Evolutionary conservation across 805 yeast species (phyloP), one percentile per base, ranked within the genome.

Genomic region (Metschnikowia gruessii): DNA sequence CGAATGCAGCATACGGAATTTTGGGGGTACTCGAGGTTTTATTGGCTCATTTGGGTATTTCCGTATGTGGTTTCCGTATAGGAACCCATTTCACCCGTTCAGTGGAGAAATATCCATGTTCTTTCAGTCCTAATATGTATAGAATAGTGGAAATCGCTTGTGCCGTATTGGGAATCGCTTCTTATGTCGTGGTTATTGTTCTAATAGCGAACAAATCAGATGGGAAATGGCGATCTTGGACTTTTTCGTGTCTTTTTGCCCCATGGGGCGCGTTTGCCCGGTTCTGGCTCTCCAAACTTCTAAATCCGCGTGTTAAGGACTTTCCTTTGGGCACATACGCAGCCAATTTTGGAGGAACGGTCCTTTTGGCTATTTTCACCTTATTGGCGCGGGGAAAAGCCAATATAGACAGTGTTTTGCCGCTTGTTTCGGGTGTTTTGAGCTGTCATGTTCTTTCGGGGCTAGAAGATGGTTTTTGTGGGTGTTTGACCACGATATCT

Each of bases 1-100:
- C 87, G 1, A 85, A 81, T 50, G 68, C 79, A 7, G 96, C 87
- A 0, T 88, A 87, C 61, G 95, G 95, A 0, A 78, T 86, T 2
- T 82, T 87, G 83, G 87, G 83, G 48, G 84, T 81, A 43, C 62
- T 85, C 18, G 77, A 90, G 1, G 88, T 85, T 1, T 37, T 80
- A 0, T 54, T 87, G 0, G 66, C 78, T 0, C 87, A 88, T 45
- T 50, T 86, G 48, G 74, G 80, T 9, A 68, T 85, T 11, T 85
- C 94, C 0, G 61, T 81, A 39, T 67, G 79, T 6, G 88, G 85
- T 0, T 80, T 74, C 49, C 65, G 68, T 10, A 61, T 80, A 17
- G 96, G 97, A 1, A 68, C 66, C 37, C 83, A 83, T 48, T 18
- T 80, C 3, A 60, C 63, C 2, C 54, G 53, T 15, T 49, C 54